Percentiles rank a stretch among this genome's conserved stretches.
Evolutionary conservation across 192 early-diverging fungal genomes (phyloP).

Genomic region (Gamsiella multidivaricata): DNA sequence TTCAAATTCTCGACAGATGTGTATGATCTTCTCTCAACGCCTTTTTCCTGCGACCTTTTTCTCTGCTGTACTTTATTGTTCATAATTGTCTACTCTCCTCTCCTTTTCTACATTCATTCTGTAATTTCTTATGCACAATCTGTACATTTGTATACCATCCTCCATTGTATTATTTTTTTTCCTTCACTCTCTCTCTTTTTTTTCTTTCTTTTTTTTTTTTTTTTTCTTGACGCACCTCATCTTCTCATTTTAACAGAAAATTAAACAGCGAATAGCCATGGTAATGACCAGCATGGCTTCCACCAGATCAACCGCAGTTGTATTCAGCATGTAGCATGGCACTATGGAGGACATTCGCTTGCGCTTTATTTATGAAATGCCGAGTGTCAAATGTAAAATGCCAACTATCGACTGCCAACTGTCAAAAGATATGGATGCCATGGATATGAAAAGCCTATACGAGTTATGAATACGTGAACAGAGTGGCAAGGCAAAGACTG

Average conservation of each 20-base stretch:
- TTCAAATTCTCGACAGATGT: neutral
- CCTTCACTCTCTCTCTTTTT: neutral
- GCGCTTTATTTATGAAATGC: no score
- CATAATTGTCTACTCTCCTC: neutral
- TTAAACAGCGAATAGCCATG: no score
- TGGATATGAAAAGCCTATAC: no score
- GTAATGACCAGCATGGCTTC: no score
- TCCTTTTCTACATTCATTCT: neutral
- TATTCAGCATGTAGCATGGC: no score
- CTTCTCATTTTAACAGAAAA: no score
- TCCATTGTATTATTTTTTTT: neutral
- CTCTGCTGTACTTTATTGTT: neutral
- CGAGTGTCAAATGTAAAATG: no score
- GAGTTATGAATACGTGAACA: neutral
- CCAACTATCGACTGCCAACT: no score
- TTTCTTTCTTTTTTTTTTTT: neutral
- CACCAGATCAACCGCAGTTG: no score
- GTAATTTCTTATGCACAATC: neutral
- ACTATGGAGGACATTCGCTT: no score
- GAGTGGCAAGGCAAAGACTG: no score
- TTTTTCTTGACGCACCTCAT: no score
- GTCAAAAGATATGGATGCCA: neutral
- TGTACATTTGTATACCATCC: slow-evolving; percentile 1
- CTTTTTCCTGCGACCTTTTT: neutral
- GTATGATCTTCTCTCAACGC: neutral